phyloP scores from a whole-genome alignment of 2,329 filamentous ascomycete genomes.

The Cadophora malorum region DNA sequence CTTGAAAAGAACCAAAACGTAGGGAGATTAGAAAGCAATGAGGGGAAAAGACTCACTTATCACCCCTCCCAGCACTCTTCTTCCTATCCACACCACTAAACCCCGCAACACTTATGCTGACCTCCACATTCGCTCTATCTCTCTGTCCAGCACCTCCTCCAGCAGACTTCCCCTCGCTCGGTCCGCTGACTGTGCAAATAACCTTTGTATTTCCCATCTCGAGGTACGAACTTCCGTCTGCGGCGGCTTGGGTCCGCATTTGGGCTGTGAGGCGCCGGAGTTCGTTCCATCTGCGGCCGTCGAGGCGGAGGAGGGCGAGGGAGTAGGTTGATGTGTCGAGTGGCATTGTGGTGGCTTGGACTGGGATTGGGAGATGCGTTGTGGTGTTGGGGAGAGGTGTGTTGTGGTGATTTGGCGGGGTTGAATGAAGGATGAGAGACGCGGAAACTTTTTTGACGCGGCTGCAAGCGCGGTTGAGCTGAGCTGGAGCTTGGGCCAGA shows the following conservation, averaged over 20 bases:
- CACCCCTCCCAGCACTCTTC: slow-evolving; percentile 68
- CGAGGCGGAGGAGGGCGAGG: slow-evolving; percentile 82
- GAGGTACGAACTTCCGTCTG: slow-evolving; percentile 91
- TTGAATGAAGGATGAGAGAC: slow-evolving; percentile 1
- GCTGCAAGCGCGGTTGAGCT: not conserved
- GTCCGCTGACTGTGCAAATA: slow-evolving; percentile 89
- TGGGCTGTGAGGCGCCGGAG: slow-evolving; percentile 86
- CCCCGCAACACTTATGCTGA: slow-evolving; percentile 84
- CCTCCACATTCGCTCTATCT: slow-evolving; percentile 71
- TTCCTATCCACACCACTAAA: slow-evolving; percentile 89
- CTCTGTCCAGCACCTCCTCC: slow-evolving; percentile 42
- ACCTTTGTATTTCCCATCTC: slow-evolving; percentile 98
- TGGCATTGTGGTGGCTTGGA: slow-evolving; percentile 68
- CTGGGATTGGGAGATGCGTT: not conserved
- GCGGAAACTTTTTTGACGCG: slow-evolving; percentile 9
- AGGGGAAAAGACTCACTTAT: slow-evolving; percentile 74
- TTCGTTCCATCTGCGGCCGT: slow-evolving; percentile 95
- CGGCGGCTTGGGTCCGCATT: slow-evolving; percentile 89
- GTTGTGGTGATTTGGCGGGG: not conserved
- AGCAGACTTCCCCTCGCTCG: slow-evolving; percentile 70
- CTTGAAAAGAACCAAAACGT: no score
- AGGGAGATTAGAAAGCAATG: no score
- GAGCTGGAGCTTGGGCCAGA: not conserved
- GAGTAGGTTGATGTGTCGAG: slow-evolving; percentile 94
- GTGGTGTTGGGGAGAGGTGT: not conserved